Base-by-base conservation (phyloP, 495 filamentous ascomycete genomes). In the Xylaria intraflava region DNA sequence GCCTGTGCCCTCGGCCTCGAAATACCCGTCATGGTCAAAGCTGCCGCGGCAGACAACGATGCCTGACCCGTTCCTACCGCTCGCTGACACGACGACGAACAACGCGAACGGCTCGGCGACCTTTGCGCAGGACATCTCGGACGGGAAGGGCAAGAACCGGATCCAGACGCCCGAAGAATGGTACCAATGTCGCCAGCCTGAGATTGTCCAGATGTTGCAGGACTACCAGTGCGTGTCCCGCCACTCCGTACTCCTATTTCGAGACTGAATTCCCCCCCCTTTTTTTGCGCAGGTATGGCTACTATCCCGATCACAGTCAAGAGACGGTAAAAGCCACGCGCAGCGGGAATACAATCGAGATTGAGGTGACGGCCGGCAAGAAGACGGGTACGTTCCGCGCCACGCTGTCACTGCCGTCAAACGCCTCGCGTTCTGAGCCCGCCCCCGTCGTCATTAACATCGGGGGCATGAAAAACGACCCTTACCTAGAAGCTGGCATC, bases 391-490 rank as follows among this genome's bases (percentile, higher is more conserved):
- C 56, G 14, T 77, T 79, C 62, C 64, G 63, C 46, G 75, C 75
- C 6, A 73, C 69, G 6, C 41, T 78, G 17, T 60, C 68, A 20
- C 59, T 78, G 36, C 76, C 76, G 1, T 59, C 66, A 16, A 57
- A 36, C 8, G 47, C 47, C 11, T 49, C 35, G 10, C 24, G 35
- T 7, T 17, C 54, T 6, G 68, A 65, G 35, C 68, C 68, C 27
- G 75, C 70, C 1, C 74, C 76, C 16, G 75, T 80, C 8, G 74
- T 80, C 2, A 79, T 79, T 55, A 74, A 77, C 44, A 78, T 79
- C 53, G 77, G 76, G 27, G 77, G 77, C 23, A 80, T 78, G 64
- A 68, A 71, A 46, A 77, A 77, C 65, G 69, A 72, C 58, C 69
- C 70, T 6, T 80, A 79, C 53, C 59, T 76, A 4, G 69, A 64